Evolutionary conservation across 495 filamentous ascomycete genomes (phyloP), one percentile per base, ranked within the genome.

Genomic region (Xylaria intraflava): DNA sequence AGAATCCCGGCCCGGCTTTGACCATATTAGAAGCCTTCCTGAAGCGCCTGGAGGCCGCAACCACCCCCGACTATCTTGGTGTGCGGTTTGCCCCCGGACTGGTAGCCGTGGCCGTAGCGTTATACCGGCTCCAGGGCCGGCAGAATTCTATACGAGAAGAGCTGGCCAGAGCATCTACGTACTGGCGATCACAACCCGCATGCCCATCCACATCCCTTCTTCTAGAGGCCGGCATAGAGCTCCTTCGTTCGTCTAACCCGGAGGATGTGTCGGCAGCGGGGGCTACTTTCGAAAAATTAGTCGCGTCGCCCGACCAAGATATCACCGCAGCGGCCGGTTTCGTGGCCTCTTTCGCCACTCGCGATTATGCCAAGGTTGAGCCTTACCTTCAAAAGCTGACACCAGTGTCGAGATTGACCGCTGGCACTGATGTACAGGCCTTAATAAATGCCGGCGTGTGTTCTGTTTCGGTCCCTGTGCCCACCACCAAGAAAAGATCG

Each of bases 81-180:
- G 82, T 86, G 27, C 87, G 89, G 26, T 94, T 83, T 65, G 83
- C 89, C 29, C 93, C 94, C 0, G 94, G 94, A 23, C 74, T 99
- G 0, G 78, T 96, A 14, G 88, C 86, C n/a, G 75, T 89, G 2
- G 76, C 90, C 4, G 83, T 96, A 12, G 84, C 88, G 2, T 74
- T 99, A 0, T 95, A 96, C 69, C 80, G 81, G 53, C 72, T 75
- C 2, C 87, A 94, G 68, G 84, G 85, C 49, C 88, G 90, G n/a
- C 87, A 83, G 51, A 64, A 78, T 20, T 83, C 87, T 35, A 81
- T 87, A 56, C 85, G 84, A 48, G 68, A 72, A 1, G 81, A 90
- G 56, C 75, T 97, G 17, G 82, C 83, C 51, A 87, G 87, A 71
- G 90, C 93, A 7, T 91, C 89, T 3, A 70, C 78, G 9, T 85